Evolutionary conservation across 2,329 filamentous ascomycete species (phyloP).

Genomic region (Chaetoscypha palmicola): DNA sequence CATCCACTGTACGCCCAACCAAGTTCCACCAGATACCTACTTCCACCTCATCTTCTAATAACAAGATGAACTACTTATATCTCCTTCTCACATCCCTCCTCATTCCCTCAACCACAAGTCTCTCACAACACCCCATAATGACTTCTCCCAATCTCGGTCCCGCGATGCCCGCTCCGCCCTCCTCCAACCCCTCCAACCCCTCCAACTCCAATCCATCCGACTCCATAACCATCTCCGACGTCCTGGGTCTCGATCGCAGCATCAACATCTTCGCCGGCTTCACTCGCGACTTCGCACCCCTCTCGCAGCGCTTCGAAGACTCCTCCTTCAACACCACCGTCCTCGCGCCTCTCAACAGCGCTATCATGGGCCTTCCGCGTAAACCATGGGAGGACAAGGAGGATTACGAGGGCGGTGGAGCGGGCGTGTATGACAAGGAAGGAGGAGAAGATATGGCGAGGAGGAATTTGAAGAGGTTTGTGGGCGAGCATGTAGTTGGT

Average conservation of each 20-base stretch:
- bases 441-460: slow-evolving; percentile 70
- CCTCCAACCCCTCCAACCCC: slow-evolving; percentile 16
- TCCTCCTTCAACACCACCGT: slow-evolving; percentile 67
- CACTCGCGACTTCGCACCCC: slow-evolving; percentile 65
- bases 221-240: slow-evolving; percentile 74
- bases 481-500: slow-evolving; percentile 76
- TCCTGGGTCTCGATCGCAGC: slow-evolving; percentile 69
- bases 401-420: slow-evolving; percentile 68
- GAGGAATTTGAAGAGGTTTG: slow-evolving; percentile 70
- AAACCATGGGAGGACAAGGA: slow-evolving; percentile 80
- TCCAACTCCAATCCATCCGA: slow-evolving; percentile 53
- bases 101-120: slow-evolving; percentile 11
- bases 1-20: too few relatives aligned
- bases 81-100: slow-evolving; percentile 10
- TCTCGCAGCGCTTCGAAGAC: slow-evolving; percentile 63
- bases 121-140: slow-evolving; percentile 16
- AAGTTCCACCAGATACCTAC: too few relatives aligned
- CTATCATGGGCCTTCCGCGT: slow-evolving; percentile 66
- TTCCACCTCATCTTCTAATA: too few relatives aligned
- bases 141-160: slow-evolving; percentile 21
- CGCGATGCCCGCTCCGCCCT: slow-evolving; percentile 20
- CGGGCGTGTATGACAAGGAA: slow-evolving; percentile 66
- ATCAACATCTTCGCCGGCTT: slow-evolving; percentile 83
- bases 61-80: slow-evolving; percentile 18
- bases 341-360: slow-evolving; percentile 79